Percentiles rank a stretch among this genome's conserved stretches.
Evolutionary conservation across 805 yeast genomes (phyloP).

Genomic region (Huiozyma naganishii): DNA sequence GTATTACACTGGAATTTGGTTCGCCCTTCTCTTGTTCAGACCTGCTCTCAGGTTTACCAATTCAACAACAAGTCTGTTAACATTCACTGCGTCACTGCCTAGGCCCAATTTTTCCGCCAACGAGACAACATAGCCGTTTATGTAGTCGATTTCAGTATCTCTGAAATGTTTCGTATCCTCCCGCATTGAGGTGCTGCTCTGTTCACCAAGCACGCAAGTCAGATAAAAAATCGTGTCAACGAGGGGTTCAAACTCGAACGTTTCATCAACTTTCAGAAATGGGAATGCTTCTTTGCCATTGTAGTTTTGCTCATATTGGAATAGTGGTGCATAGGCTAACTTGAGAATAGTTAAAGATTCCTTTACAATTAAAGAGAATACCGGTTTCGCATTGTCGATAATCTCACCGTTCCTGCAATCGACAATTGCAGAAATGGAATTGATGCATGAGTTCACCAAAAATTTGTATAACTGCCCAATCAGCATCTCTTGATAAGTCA

Average conservation of each 20-base stretch:
- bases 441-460: slow-evolving; percentile 71
- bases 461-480: slow-evolving; percentile 65
- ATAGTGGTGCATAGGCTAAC: slow-evolving; percentile 20
- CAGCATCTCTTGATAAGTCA: slow-evolving; percentile 39
- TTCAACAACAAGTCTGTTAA: slow-evolving; percentile 26
- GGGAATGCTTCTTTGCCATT: slow-evolving; percentile 20
- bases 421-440: slow-evolving; percentile 69
- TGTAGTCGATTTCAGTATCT: slow-evolving; percentile 67
- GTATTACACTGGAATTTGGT: not conserved
- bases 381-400: slow-evolving; percentile 34
- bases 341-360: slow-evolving; percentile 28
- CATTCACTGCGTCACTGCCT: slow-evolving; percentile 17
- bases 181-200: slow-evolving; percentile 45
- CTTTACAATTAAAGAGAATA: slow-evolving; percentile 27
- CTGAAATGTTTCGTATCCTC: slow-evolving; percentile 44
- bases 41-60: slow-evolving; percentile 28
- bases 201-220: slow-evolving; percentile 37
- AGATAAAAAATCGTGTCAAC: slow-evolving; percentile 28
- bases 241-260: slow-evolving; percentile 27
- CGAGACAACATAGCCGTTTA: slow-evolving; percentile 67
- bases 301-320: slow-evolving; percentile 18
- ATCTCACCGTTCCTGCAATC: slow-evolving; percentile 75
- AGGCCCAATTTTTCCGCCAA: slow-evolving; percentile 39
- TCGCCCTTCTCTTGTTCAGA: slow-evolving; percentile 17
- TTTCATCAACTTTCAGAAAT: slow-evolving; percentile 16